phyloP scores from a whole-genome alignment of 805 yeast genomes.

The Lipomyces anomalus region DNA sequence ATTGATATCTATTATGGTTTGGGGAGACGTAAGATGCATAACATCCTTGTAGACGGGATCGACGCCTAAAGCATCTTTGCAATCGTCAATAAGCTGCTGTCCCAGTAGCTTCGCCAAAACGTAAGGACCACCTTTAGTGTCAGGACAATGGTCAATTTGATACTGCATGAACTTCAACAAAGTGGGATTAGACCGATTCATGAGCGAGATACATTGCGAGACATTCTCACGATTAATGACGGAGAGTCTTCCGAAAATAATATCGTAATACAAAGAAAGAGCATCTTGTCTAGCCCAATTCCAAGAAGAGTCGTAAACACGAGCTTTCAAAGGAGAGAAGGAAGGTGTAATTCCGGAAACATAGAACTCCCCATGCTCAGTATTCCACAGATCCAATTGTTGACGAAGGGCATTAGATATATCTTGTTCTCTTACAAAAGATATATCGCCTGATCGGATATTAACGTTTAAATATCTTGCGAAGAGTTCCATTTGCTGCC shows the following conservation, averaged over 20 bases:
- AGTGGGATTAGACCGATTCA: constrained; percentile 93
- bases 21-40: constrained; percentile 89
- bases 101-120: constrained; percentile 82
- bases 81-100: constrained; percentile 87
- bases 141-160: constrained; percentile 73
- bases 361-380: constrained; percentile 87
- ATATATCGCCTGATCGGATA: constrained; percentile 80
- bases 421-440: constrained; percentile 73
- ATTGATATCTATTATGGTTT: constrained; percentile 77
- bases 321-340: constrained; percentile 85
- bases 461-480: constrained; percentile 93
- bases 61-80: constrained; percentile 70
- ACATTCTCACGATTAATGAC: constrained; percentile 92
- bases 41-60: constrained; percentile 96
- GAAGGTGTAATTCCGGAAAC: constrained; percentile 85
- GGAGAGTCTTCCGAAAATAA: constrained; percentile 84
- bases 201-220: constrained; percentile 88
- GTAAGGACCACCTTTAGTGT: constrained; percentile 85
- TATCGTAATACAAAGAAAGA: constrained; percentile 85
- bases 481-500: constrained; percentile 78
- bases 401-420: constrained; percentile 75
- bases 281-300: constrained; percentile 99
- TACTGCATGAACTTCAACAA: constrained; percentile 94
- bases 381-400: constrained; percentile 84
- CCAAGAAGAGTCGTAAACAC: constrained; percentile 96